Base-by-base conservation (phyloP, 495 filamentous ascomycete genomes). In the Penicillium macrosclerotiorum region DNA sequence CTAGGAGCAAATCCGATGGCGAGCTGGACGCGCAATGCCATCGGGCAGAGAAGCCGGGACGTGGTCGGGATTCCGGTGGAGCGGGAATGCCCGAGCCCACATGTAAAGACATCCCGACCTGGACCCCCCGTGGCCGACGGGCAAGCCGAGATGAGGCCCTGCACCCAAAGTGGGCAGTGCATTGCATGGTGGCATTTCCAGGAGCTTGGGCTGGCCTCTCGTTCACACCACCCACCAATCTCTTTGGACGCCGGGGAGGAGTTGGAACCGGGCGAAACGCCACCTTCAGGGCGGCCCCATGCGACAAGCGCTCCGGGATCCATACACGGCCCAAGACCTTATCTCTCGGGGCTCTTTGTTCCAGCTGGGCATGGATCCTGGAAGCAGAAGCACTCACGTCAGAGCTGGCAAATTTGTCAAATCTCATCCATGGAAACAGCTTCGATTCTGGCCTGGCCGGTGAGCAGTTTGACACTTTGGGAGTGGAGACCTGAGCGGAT, bases 31-130 rank as follows among this genome's bases (percentile, higher is more conserved):
- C 44, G 44, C 37, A 56, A 55, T 44, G 27, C 5, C 2, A 20
- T 60, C 56, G 56, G 57, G 54, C 34, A 53, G 34, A 29, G 29
- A 49, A 47, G 38, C 38, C 55, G 59, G 58, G 38, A 51, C 37
- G 18, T 32, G 18, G 37, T 61, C 58, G 59, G 59, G 52, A 62
- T 60, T 59, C 52, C 59, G 59, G 55, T 53, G 42, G 45, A 52
- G 49, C 56, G 52, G 47, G 48, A 60, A 41, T 32, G 41, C 52
- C 55, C 59, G 52, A 52, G 44, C 18, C 16, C 24, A 16, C 17
- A 13, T 16, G 34, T 23, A 26, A 39, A 32, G 35, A 39, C 39
- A 51, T 56, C 59, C 59, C 59, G 59, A 59, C 8, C 13, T 20
- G 37, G 38, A n/a, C n/a, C n/a, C n/a, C 29, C 43, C 47, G 44